These are phyloP conservation scores for Graphilbum ipis-grandicollis DNA, from an alignment of 2,329 filamentous ascomycete species.

Conservation along the genomic window DNA sequence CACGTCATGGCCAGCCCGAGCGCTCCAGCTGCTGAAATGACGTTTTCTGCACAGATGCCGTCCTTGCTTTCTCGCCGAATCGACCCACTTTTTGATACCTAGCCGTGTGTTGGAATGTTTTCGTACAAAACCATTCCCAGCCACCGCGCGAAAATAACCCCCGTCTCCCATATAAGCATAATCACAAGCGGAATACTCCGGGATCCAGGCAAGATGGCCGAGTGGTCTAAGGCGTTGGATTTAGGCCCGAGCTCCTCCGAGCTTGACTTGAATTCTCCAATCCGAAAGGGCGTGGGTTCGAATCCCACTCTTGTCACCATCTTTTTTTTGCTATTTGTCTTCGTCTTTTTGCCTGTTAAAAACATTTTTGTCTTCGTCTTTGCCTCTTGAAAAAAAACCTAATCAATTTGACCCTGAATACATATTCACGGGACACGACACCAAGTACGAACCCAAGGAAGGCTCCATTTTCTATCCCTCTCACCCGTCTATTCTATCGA, in stretches of 20 bases:
- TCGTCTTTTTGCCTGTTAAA: neutral
- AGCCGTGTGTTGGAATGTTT: too few species aligned
- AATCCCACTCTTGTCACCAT: constrained; percentile 11
- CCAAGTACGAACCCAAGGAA: too few species aligned
- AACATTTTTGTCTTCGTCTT: neutral
- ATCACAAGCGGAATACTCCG: constrained; percentile 4
- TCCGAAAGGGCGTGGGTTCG: constrained; percentile 12
- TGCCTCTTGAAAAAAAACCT: neutral
- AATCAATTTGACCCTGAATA: too few species aligned
- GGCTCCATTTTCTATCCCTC: too few species aligned
- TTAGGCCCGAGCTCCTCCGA: constrained; percentile 5
- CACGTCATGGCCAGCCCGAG: too few species aligned
- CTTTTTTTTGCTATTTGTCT: neutral
- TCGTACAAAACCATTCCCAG: too few species aligned
- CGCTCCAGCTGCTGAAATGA: too few species aligned
- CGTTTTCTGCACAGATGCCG: too few species aligned
- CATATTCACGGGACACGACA: neutral
- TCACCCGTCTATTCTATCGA: too few species aligned
- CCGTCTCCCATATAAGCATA: neutral
- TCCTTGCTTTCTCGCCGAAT: too few species aligned
- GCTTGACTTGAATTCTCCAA: constrained; percentile 6
- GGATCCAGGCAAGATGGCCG: constrained; percentile 11
- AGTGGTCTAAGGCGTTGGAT: constrained; percentile 13
- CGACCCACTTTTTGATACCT: too few species aligned
- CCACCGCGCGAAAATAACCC: neutral